Conservation (phyloP, 148 eudicot genomes). For the Beta vulgaris region DNA sequence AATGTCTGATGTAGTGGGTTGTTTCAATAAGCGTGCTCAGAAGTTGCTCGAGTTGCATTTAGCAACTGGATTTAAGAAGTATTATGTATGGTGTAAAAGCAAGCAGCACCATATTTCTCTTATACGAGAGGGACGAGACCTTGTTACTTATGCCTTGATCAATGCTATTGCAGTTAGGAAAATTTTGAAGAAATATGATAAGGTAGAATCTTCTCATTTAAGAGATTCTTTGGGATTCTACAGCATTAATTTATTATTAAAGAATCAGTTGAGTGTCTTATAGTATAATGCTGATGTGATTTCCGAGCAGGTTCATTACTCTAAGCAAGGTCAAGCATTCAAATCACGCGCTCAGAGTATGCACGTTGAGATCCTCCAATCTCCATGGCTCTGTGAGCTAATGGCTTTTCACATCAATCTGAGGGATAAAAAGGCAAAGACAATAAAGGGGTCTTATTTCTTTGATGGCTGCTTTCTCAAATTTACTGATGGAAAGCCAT, state of each 20-base stretch:
- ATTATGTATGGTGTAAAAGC: conserved; percentile 57
- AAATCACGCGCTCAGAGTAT: conserved; percentile 82
- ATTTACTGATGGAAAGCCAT: conserved; percentile 64
- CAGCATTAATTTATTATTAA: not conserved
- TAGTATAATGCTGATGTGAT: conserved; percentile 1
- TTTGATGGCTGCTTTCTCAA: conserved; percentile 63
- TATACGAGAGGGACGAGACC: conserved; percentile 73
- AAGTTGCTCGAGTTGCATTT: conserved; percentile 73
- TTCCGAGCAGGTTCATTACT: conserved; percentile 72
- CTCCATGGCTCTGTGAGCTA: conserved; percentile 96
- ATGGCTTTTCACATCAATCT: conserved; percentile 87
- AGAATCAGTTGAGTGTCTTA: conserved; percentile 1
- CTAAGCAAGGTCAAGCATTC: conserved; percentile 89
- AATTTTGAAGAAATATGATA: conserved; percentile 88
- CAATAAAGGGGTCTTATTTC: conserved; percentile 36
- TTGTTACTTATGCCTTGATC: conserved; percentile 76
- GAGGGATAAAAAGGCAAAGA: conserved; percentile 46
- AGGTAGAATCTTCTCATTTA: conserved; percentile 42
- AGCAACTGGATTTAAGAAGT: conserved; percentile 71
- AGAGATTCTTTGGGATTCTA: conserved; percentile 13
- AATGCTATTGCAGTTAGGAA: conserved; percentile 87
- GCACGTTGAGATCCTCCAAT: conserved; percentile 92
- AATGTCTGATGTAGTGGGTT: conserved; percentile 77
- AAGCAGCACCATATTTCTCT: conserved; percentile 55
- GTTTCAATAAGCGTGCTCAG: conserved; percentile 75